Conservation (phyloP, 1,139 yeast genomes). For the Pichia sp. region DNA sequence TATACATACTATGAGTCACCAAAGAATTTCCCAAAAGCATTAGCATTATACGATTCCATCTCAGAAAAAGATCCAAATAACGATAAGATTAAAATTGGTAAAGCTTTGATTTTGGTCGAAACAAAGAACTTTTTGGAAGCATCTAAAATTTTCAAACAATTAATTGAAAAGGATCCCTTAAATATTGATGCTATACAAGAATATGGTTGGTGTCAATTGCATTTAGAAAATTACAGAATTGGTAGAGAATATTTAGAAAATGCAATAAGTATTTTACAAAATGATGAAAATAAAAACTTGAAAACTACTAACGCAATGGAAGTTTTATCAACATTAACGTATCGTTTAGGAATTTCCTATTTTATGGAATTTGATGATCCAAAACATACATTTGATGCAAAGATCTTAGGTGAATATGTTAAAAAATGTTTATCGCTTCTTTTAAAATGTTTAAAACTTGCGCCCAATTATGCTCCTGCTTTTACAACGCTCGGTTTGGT, state of each 20-base stretch:
- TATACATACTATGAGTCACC: slow-evolving; percentile 89
- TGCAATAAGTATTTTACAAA: slow-evolving; percentile 12
- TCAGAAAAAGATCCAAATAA: slow-evolving; percentile 41
- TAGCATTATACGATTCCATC: slow-evolving; percentile 62
- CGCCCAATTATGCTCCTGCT: slow-evolving; percentile 63
- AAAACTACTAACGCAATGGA: slow-evolving; percentile 7
- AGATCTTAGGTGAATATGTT: slow-evolving; percentile 23
- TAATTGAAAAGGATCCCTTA: slow-evolving; percentile 41
- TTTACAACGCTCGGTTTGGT: slow-evolving; percentile 75
- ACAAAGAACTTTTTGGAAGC: slow-evolving; percentile 55
- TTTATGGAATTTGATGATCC: slow-evolving; percentile 13
- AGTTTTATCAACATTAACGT: slow-evolving; percentile 11
- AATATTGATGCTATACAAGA: slow-evolving; percentile 62
- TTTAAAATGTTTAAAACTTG: slow-evolving; percentile 57
- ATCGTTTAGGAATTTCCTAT: slow-evolving; percentile 17
- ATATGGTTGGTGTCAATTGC: slow-evolving; percentile 72
- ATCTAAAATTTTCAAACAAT: slow-evolving; percentile 39
- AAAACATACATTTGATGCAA: background rate
- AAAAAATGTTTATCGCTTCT: slow-evolving; percentile 42
- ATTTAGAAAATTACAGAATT: slow-evolving; percentile 40
- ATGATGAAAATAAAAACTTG: slow-evolving; percentile 1
- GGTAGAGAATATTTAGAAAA: slow-evolving; percentile 45
- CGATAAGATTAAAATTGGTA: slow-evolving; percentile 67
- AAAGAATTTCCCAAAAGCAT: slow-evolving; percentile 71
- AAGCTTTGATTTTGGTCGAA: slow-evolving; percentile 71